Evolutionary conservation across 2,329 filamentous ascomycete genomes (phyloP).

Genomic region (Diaporthe destruens): DNA sequence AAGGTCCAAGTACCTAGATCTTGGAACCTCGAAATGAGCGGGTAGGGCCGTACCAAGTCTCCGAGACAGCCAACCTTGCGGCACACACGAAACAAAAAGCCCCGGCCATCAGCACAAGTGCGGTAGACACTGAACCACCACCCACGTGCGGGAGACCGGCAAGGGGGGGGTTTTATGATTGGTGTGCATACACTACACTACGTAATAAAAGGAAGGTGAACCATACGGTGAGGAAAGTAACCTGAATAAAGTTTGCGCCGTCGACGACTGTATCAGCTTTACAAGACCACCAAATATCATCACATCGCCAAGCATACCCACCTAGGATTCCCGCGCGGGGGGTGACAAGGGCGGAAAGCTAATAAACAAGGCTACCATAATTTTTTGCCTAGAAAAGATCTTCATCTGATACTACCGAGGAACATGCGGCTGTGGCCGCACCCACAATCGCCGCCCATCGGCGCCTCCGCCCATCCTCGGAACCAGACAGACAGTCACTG

Average conservation of each 20-base stretch:
- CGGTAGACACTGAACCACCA: background rate
- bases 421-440: background rate
- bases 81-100: background rate
- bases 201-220: background rate
- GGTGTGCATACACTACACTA: background rate
- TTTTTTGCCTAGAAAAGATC: background rate
- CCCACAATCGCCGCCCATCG: background rate
- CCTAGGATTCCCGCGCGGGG: background rate
- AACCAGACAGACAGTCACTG: background rate
- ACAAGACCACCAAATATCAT: background rate
- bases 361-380: background rate
- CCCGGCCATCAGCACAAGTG: background rate
- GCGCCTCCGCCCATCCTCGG: background rate
- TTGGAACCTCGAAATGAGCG: too few relatives aligned
- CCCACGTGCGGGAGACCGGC: background rate
- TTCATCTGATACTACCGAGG: slow-evolving; percentile 23
- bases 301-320: background rate
- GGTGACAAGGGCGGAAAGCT: slow-evolving; percentile 1
- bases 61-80: background rate
- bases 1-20: background rate
- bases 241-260: background rate
- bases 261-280: slow-evolving; percentile 10
- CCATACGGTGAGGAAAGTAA: background rate
- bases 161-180: background rate
- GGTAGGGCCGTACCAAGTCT: background rate